Evolutionary conservation across 495 filamentous ascomycete species (phyloP).

Genomic region (Aspergillus affinis): DNA sequence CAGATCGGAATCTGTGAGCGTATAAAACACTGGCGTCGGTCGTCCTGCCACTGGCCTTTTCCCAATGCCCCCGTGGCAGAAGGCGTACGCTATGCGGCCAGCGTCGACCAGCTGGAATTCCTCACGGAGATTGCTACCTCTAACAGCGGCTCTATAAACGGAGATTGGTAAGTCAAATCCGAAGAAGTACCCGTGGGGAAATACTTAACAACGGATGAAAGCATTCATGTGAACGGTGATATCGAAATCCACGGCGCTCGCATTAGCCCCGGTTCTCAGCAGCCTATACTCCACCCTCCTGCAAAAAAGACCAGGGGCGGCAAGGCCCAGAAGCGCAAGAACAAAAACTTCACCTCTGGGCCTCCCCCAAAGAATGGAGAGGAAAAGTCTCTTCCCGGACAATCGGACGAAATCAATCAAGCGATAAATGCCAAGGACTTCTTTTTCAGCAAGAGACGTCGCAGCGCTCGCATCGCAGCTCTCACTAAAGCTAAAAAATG

Average conservation of each 20-base stretch:
- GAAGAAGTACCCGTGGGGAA: neutral
- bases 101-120: neutral
- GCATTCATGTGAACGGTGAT: neutral
- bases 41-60: neutral
- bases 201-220: neutral
- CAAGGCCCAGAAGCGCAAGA: neutral
- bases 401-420: neutral
- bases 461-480: constrained; percentile 10
- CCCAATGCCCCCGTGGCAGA: neutral
- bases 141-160: neutral
- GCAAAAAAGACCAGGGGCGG: neutral
- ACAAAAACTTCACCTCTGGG: neutral
- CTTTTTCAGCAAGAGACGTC: constrained; percentile 6
- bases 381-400: neutral
- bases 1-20: neutral
- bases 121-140: constrained; percentile 1
- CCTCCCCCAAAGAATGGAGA: neutral
- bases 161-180: neutral
- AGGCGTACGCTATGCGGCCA: neutral
- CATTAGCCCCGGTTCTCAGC: neutral
- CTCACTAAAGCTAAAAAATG: neutral
- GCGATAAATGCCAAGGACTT: neutral
- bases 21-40: neutral
- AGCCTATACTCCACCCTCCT: neutral
- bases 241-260: neutral